Conservation (phyloP, 305 asterid species). For the Withania somnifera region DNA sequence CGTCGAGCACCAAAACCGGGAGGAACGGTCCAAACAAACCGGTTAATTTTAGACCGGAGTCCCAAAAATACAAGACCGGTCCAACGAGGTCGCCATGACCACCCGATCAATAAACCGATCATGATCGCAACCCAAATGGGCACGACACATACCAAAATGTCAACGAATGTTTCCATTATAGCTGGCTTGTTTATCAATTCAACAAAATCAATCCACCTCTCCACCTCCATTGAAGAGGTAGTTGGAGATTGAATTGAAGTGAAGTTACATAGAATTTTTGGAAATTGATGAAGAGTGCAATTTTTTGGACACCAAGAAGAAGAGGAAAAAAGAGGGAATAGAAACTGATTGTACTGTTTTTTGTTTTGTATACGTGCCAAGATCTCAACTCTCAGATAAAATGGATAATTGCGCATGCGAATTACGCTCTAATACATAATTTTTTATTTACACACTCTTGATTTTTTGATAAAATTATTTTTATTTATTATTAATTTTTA, state of each 20-base stretch:
- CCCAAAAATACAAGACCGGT: constrained; percentile 73
- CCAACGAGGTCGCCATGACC: constrained; percentile 97
- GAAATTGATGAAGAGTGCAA: background rate
- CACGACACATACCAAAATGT: constrained; percentile 70
- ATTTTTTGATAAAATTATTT: too few relatives aligned
- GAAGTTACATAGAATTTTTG: background rate
- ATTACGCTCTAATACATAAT: too few relatives aligned
- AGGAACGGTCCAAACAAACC: constrained; percentile 73
- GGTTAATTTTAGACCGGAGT: constrained; percentile 59
- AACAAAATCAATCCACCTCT: constrained; percentile 32
- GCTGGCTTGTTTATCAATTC: constrained; percentile 48
- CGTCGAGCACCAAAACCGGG: constrained; percentile 89
- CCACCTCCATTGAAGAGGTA: constrained; percentile 43
- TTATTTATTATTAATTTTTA: too few relatives aligned
- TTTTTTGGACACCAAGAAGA: background rate
- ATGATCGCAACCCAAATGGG: constrained; percentile 97
- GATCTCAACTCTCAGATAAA: background rate
- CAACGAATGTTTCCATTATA: constrained; percentile 76
- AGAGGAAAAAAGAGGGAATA: background rate
- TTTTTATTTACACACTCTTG: too few relatives aligned
- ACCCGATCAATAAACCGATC: constrained; percentile 86
- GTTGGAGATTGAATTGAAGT: background rate
- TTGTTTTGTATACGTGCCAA: background rate
- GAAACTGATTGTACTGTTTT: background rate
- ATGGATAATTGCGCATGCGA: background rate